Evolutionary conservation across 1,284 basidiomycete species (phyloP).

Genomic region (Neotropicomus parvogracilis): DNA sequence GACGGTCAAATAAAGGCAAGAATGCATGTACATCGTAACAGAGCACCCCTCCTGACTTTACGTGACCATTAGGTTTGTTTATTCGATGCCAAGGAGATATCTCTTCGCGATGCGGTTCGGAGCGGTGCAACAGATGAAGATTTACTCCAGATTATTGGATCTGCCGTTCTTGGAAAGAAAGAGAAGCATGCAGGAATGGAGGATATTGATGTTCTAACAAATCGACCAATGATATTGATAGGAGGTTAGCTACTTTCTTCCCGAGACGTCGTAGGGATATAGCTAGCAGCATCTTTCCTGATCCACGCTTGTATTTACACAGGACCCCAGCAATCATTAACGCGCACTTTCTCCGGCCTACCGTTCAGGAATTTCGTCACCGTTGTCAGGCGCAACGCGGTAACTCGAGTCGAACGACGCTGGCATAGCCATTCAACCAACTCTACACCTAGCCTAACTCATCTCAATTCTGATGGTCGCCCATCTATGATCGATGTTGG

Average conservation of each 20-base stretch:
- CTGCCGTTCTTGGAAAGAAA: constrained; percentile 71
- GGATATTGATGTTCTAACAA: constrained; percentile 69
- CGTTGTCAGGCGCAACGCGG: neutral
- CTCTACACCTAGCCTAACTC: constrained; percentile 47
- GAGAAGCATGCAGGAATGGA: constrained; percentile 86
- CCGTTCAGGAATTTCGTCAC: neutral
- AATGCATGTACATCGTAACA: constrained; percentile 10
- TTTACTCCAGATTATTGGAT: constrained; percentile 61
- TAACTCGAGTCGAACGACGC: constrained; percentile 18
- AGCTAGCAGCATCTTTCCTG: constrained; percentile 23
- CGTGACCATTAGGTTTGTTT: constrained; percentile 64
- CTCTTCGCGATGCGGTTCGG: constrained; percentile 74
- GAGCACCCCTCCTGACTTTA: constrained; percentile 6
- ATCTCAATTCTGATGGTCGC: constrained; percentile 65
- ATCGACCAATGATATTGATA: constrained; percentile 88
- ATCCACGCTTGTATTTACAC: constrained; percentile 25
- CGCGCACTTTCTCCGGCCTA: constrained; percentile 1
- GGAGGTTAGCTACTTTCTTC: constrained; percentile 68
- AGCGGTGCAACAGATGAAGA: constrained; percentile 59
- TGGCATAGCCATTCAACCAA: constrained; percentile 21
- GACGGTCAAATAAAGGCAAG: constrained; percentile 86
- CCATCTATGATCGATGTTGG: constrained; percentile 82
- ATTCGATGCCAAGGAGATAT: constrained; percentile 83
- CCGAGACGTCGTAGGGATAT: constrained; percentile 19
- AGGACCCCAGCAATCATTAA: constrained; percentile 19